Percentiles rank a stretch among this genome's conserved stretches.
Conservation (phyloP, 768 basidiomycete species). For the Auricularia auricula-judae region DNA sequence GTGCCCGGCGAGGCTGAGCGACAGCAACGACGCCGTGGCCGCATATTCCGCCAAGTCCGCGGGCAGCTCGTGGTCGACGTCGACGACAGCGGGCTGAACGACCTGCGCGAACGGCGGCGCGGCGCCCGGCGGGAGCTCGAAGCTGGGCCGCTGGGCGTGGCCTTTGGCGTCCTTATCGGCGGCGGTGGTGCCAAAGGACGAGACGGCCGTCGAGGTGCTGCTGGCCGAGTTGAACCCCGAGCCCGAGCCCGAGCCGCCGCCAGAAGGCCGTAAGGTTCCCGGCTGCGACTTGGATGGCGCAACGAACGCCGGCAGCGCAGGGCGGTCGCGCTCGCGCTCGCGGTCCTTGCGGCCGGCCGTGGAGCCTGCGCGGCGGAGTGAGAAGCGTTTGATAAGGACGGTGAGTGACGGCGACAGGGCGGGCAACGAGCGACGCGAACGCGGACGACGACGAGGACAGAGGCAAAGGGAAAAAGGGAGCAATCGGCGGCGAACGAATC, state of each 20-base stretch:
- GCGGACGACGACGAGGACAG: neutral
- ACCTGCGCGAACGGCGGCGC: neutral
- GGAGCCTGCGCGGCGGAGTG: neutral
- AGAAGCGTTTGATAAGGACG: neutral
- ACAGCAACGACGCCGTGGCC: neutral
- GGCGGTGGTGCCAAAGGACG: neutral
- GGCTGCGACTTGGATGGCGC: neutral
- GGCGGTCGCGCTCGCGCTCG: neutral
- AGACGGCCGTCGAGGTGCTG: neutral
- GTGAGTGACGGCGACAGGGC: neutral
- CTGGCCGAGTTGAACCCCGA: neutral
- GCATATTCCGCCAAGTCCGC: neutral
- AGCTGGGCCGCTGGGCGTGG: neutral
- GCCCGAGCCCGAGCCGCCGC: neutral
- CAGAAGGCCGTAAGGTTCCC: neutral
- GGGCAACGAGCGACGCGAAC: neutral
- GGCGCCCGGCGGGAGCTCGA: neutral
- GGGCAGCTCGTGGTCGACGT: neutral
- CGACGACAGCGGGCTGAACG: neutral
- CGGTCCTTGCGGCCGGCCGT: neutral
- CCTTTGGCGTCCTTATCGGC: neutral
- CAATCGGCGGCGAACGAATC: no score
- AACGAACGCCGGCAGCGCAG: neutral
- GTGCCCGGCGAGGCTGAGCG: neutral
- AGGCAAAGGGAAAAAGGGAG: no score